These are phyloP conservation scores for Aspergillus tamarii DNA, from an alignment of 2,329 filamentous ascomycete genomes.

Conservation along the genomic window DNA sequence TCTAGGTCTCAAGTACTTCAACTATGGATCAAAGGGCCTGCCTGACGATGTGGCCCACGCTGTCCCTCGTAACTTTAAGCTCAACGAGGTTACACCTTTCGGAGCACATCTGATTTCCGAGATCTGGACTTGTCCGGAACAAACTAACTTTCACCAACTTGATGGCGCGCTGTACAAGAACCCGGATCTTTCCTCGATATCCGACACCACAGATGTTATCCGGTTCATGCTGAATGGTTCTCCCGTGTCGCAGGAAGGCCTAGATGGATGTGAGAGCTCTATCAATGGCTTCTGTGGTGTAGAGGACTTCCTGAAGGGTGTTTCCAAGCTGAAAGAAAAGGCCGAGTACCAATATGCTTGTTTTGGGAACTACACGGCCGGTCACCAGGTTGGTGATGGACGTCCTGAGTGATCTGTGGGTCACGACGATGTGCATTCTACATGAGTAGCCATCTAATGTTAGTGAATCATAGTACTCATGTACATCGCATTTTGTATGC, in stretches of 20 bases:
- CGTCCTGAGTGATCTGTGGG: constrained; percentile 12
- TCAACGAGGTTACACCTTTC: constrained; percentile 59
- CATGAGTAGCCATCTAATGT: background rate
- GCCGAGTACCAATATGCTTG: constrained; percentile 36
- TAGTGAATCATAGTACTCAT: background rate
- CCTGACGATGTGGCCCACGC: constrained; percentile 37
- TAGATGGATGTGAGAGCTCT: constrained; percentile 28
- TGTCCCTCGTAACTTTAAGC: constrained; percentile 52
- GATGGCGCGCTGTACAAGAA: constrained; percentile 39
- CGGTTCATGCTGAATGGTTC: constrained; percentile 37
- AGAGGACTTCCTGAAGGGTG: constrained; percentile 28
- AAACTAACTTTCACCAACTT: constrained; percentile 38
- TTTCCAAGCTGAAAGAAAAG: constrained; percentile 28
- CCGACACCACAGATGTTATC: constrained; percentile 29
- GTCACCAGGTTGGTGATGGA: constrained; percentile 32
- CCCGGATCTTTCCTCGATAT: constrained; percentile 21
- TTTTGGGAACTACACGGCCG: constrained; percentile 30
- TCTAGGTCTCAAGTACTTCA: constrained; percentile 59
- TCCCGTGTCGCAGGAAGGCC: constrained; percentile 32
- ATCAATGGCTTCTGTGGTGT: constrained; percentile 36
- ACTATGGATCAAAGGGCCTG: constrained; percentile 30
- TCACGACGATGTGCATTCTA: background rate
- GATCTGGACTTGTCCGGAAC: constrained; percentile 54
- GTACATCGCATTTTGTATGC: background rate
- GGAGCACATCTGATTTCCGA: constrained; percentile 59